Percentiles rank a stretch among this genome's conserved stretches.
These are phyloP conservation scores for Hypocrella siamensis DNA, from an alignment of 2,329 filamentous ascomycete species.

Conservation along the genomic window DNA sequence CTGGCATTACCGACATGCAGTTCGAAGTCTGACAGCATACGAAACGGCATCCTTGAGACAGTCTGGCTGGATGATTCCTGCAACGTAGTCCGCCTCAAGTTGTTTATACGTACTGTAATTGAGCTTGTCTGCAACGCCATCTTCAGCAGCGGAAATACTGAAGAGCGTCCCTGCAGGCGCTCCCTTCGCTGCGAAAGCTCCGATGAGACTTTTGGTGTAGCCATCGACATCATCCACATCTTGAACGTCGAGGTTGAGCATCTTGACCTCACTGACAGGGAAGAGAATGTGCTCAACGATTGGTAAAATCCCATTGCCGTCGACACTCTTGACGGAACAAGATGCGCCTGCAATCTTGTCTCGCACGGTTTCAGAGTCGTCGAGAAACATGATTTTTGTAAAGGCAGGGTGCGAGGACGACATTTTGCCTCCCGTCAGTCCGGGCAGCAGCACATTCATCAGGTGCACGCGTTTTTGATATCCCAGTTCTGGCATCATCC, in stretches of 20 bases:
- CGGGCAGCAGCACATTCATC: constrained; percentile 1
- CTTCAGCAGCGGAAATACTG: neutral
- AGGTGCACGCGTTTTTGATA: constrained; percentile 2
- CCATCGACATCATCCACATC: neutral
- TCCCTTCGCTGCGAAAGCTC: neutral
- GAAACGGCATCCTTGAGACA: too few species aligned
- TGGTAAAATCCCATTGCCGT: constrained; percentile 1
- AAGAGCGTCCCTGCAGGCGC: neutral
- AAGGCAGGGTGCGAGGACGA: constrained; percentile 1
- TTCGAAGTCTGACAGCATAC: constrained; percentile 3
- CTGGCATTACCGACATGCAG: constrained; percentile 3
- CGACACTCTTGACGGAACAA: neutral
- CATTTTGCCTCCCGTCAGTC: constrained; percentile 2
- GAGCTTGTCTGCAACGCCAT: neutral
- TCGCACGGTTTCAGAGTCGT: neutral
- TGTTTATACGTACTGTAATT: constrained; percentile 1
- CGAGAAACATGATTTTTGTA: constrained; percentile 1
- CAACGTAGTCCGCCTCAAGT: constrained; percentile 1
- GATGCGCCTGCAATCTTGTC: neutral
- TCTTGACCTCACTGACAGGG: constrained; percentile 1
- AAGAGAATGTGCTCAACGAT: constrained; percentile 2
- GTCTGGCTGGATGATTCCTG: neutral
- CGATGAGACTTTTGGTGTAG: neutral
- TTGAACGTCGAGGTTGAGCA: neutral
- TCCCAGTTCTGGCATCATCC: constrained; percentile 1